Evolutionary conservation across 2,329 filamentous ascomycete species (phyloP), one percentile per base, ranked within the genome.

Genomic region (Xylariaceae sp.): DNA sequence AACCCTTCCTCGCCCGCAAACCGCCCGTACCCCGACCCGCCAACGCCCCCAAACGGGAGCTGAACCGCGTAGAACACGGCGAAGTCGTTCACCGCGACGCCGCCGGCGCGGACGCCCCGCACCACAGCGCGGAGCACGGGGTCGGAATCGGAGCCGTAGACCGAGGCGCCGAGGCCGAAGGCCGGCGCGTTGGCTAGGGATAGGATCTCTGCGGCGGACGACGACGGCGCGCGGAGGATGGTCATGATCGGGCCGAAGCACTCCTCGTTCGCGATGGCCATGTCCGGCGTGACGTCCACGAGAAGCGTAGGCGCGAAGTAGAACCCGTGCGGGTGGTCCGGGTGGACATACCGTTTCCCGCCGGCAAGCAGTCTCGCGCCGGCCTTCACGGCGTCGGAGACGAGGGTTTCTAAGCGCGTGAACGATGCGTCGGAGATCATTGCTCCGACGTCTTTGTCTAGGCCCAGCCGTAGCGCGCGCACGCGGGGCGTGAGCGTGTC

Each of bases 71-170:
- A 99, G 71, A 85, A 96, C 26, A 85, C 87, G 18, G 86, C 94
- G 67, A 99, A 99, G 74, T 99, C 94, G 69, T 99, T 99, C 62
- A 99, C 83, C 21, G 90, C 85, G 0, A 97, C 89, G 88, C 96
- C 96, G 42, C 94, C 94, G 0, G 88, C 85, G 58, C 86, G 83
- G 48, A 96, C 78, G 21, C 83, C 81, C 18, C 72, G 72, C 1
- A 92, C 83, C 26, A 95, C 83, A 15, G 74, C 74, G 15, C 79
- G 71, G 1, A 96, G 76, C 47, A 83, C 79, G 1, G 76, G 75
- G 53, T 81, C 78, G 26, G 73, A 70, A 55, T 86, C 80, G 47
- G 80, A 76, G 32, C 92, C 94, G 70, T 95, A 96, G 36, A 99
- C 88, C 39, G 87, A 90, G 40, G 89, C 87, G 49, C 94, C 94